A percentile compares a stretch with the other conserved stretches of the same genome.
These are phyloP conservation scores for Bathelium albidoporum DNA, from an alignment of 495 filamentous ascomycete species.

Conservation along the genomic window DNA sequence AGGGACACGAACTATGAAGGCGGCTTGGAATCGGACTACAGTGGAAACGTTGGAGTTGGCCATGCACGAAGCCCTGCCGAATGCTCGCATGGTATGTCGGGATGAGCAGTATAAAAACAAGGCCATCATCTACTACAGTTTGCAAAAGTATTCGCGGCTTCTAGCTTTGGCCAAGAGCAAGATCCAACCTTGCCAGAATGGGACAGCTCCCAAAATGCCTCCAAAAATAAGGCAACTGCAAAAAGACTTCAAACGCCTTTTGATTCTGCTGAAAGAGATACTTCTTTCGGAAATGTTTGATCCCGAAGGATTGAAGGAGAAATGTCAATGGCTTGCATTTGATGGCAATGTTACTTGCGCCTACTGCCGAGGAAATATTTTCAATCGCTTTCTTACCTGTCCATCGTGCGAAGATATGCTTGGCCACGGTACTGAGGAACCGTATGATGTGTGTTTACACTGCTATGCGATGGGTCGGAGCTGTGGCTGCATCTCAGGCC, in stretches of 20 bases:
- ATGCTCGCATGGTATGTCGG: constrained; percentile 84
- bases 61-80: constrained; percentile 72
- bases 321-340: constrained; percentile 61
- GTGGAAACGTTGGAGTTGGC: constrained; percentile 82
- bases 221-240: constrained; percentile 54
- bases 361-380: constrained; percentile 92
- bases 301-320: constrained; percentile 46
- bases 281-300: constrained; percentile 77
- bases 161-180: constrained; percentile 45
- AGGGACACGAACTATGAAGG: constrained; percentile 88
- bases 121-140: constrained; percentile 77
- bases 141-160: constrained; percentile 63
- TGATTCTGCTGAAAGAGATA: constrained; percentile 63
- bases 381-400: constrained; percentile 93
- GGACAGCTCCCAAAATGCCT: constrained; percentile 25
- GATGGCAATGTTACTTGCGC: constrained; percentile 90
- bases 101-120: constrained; percentile 99
- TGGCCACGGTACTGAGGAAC: constrained; percentile 31
- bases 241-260: constrained; percentile 70
- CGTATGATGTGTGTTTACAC: constrained; percentile 94
- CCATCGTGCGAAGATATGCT: constrained; percentile 54
- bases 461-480: constrained; percentile 91
- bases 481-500: constrained; percentile 71
- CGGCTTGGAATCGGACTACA: constrained; percentile 96
- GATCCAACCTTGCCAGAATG: constrained; percentile 25